Conservation (phyloP, 257 asterid genomes). For the Solanum neorickii region DNA sequence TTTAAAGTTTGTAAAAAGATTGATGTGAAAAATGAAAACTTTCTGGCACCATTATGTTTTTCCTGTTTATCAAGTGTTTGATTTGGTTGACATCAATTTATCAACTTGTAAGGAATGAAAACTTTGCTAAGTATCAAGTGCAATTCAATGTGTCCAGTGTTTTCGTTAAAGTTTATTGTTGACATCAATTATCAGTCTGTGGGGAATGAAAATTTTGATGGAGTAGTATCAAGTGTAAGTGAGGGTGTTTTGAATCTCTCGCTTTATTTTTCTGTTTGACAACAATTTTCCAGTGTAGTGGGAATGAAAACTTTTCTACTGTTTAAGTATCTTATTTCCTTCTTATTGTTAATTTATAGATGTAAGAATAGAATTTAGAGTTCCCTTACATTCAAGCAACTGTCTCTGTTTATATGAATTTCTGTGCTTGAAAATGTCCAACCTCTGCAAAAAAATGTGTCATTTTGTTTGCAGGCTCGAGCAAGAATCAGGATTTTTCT, state of each 20-base stretch:
- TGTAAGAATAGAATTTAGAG: neutral
- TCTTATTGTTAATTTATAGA: neutral
- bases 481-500: constrained; percentile 91
- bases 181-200: neutral
- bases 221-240: neutral
- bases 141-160: neutral
- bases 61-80: neutral
- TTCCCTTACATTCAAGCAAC: neutral
- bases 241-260: neutral
- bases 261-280: neutral
- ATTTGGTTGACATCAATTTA: neutral
- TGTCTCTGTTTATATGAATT: neutral
- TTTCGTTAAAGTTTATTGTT: neutral
- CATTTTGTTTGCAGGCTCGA: constrained; percentile 56
- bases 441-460: neutral
- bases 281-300: neutral
- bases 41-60: neutral
- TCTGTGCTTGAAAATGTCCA: neutral
- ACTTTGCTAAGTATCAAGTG: neutral
- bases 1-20: neutral
- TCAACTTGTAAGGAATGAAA: neutral
- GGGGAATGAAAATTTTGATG: neutral
- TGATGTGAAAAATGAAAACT: neutral
- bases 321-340: neutral
- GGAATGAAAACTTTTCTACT: neutral